phyloP scores from a whole-genome alignment of 495 filamentous ascomycete genomes.

The Talaromyces proteolyticus region DNA sequence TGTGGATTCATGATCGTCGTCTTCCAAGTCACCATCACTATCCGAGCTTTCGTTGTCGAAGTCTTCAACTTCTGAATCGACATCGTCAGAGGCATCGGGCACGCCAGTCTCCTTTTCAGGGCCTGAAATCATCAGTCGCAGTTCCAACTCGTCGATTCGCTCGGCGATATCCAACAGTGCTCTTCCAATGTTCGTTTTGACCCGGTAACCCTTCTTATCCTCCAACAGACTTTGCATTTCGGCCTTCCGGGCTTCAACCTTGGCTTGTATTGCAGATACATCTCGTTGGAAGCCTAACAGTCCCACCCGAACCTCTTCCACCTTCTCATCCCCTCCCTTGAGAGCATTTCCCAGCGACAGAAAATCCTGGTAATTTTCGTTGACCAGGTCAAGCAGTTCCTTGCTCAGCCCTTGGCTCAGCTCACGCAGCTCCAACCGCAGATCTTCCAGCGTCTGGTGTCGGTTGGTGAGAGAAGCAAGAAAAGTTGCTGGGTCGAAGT shows the following conservation, averaged over 20 bases:
- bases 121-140: conserved; percentile 51
- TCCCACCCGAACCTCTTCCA: conserved; percentile 86
- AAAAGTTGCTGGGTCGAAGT: conserved; percentile 78
- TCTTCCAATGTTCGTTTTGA: conserved; percentile 52
- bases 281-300: conserved; percentile 79
- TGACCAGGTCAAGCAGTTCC: conserved; percentile 90
- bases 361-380: conserved; percentile 88
- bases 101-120: conserved; percentile 2
- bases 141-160: conserved; percentile 69
- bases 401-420: conserved; percentile 67
- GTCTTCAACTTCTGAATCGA: conserved; percentile 31
- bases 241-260: conserved; percentile 43
- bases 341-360: conserved; percentile 75
- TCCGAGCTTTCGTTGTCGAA: conserved; percentile 48
- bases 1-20: conserved; percentile 24
- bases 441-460: conserved; percentile 93
- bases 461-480: conserved; percentile 77
- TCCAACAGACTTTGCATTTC: conserved; percentile 51
- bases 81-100: conserved; percentile 11
- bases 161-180: conserved; percentile 66
- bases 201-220: conserved; percentile 46
- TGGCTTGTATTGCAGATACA: conserved; percentile 52
- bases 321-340: conserved; percentile 81
- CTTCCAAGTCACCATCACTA: conserved; percentile 43
- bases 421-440: conserved; percentile 76